Base-by-base conservation (phyloP, 768 basidiomycete genomes). In the Trametes coccinea region DNA sequence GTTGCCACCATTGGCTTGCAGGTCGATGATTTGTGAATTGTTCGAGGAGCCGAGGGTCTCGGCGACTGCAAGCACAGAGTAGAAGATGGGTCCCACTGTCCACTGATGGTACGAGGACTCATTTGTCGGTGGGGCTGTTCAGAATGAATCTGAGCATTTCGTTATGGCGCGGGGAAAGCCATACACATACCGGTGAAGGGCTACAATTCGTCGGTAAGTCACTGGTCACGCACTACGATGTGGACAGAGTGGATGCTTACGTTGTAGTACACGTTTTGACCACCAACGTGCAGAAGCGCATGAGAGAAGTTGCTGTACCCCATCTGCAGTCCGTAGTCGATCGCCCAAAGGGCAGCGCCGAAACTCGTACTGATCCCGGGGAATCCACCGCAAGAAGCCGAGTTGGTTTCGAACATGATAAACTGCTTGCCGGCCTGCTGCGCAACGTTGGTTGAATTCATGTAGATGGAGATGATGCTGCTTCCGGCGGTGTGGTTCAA, bases 311-410 rank as follows among this genome's bases (percentile, higher is more conserved):
- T 83, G 56, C 69, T 72, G 37, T 74, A 75, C 17, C 79, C 82
- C 77, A 84, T 76, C 65, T 79, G 77, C 41, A 85, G 62, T 3
- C 78, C 78, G 65, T 77, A 81, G 66, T 84, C 82, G 45, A 80
- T 66, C 34, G 69, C 81, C 83, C 83, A 85, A 29, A 84, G 72
- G 16, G 81, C 76, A 2, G 78, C 78, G 2, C 77, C 80, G 56
- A 84, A 84, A 41, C 74, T 76, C 64, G 83, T 80, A 41, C 77
- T 79, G 56, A 85, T 65, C 4, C 83, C 83, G 14, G 78, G 70
- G 67, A 83, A 82, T n/a, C 83, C 83, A 59, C 81, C 81, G 69
- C 83, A 84, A 49, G 77, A 78, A 0, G 81, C 82, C 7, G 80
- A 78, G 64, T 81, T 82, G 40, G 80, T 83, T 70, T 85, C 83